phyloP scores from a whole-genome alignment of 2,329 filamentous ascomycete genomes.

The Hymenoscyphus occultus region DNA sequence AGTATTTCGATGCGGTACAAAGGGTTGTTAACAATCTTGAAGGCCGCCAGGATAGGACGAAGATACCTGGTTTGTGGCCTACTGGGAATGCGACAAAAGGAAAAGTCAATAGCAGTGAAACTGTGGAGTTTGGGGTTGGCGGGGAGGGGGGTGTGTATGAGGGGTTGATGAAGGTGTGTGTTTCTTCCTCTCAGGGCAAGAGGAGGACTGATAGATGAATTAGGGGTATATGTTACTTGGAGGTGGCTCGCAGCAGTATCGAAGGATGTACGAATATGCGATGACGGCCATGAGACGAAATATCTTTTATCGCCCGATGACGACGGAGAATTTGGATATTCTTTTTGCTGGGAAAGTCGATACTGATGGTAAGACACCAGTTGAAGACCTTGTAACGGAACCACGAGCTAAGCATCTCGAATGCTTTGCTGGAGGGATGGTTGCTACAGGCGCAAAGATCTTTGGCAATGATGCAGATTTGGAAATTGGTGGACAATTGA shows the following conservation, averaged over 20 bases:
- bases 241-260: slow-evolving; percentile 30
- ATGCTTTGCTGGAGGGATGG: slow-evolving; percentile 68
- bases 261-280: slow-evolving; percentile 42
- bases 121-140: slow-evolving; percentile 49
- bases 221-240: slow-evolving; percentile 39
- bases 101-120: slow-evolving; percentile 48
- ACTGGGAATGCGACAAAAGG: slow-evolving; percentile 48
- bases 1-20: slow-evolving; percentile 58
- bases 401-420: slow-evolving; percentile 56
- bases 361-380: slow-evolving; percentile 19
- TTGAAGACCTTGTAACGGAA: slow-evolving; percentile 5
- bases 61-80: slow-evolving; percentile 60
- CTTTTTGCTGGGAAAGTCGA: slow-evolving; percentile 47
- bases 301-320: slow-evolving; percentile 43
- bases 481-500: slow-evolving; percentile 52
- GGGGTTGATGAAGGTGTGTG: slow-evolving; percentile 58
- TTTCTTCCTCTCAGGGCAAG: not conserved
- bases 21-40: slow-evolving; percentile 55
- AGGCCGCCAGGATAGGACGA: slow-evolving; percentile 48
- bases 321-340: slow-evolving; percentile 43
- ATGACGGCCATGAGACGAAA: slow-evolving; percentile 43
- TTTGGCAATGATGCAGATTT: slow-evolving; percentile 52
- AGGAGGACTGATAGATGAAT: not conserved
- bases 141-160: slow-evolving; percentile 56
- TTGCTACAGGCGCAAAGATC: slow-evolving; percentile 61